Evolutionary conservation across 2,329 filamentous ascomycete genomes (phyloP), one percentile per base, ranked within the genome.

Genomic region (Thelonectria blattea): DNA sequence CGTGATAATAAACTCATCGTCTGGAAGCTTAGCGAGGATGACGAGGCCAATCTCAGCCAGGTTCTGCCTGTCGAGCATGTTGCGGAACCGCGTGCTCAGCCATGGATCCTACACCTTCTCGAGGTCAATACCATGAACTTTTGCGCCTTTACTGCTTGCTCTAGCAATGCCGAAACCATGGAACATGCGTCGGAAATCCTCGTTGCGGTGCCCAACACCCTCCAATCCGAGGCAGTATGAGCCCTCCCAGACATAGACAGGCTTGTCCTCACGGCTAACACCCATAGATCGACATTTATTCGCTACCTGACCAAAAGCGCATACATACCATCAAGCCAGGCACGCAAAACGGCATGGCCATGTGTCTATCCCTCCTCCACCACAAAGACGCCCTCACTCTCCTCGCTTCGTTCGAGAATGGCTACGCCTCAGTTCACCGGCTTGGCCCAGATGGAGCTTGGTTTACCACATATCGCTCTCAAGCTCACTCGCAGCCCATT

Each of bases 81-180:
- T 2, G 75, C 74, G 27, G 77, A 75, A 47, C 75, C 74, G 51
- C 83, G 79, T 64, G 85, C 83, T 17, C 83, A 88, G 69, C 95
- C 95, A 30, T 96, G 92, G 92, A 79, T 97, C n/a, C 76, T 97
- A 20, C 86, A 97, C 75, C 85, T 91, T 4, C 79, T 99, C 5
- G 83, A 91, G 5, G 92, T 98, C 45, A 97, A 97, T 72, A 92
- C 94, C 1, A 85, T 98, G 79, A 99, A 98, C 73, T 99, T 98
- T 74, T 99, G 95, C 73, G 85, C 90, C 2, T 97, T 97, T 74
- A 83, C 90, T 2, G 82, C 84, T 62, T 89, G 88, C 72, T 61
- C 80, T 60, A 72, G 76, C 45, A 61, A 62, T 8, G 68, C 75
- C 7, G 64, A 62, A 18, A 30, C 62, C 39, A 53, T 70, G 11